phyloP scores from a whole-genome alignment of 192 early-diverging fungal species.

The Backusella liffmaniae region DNA sequence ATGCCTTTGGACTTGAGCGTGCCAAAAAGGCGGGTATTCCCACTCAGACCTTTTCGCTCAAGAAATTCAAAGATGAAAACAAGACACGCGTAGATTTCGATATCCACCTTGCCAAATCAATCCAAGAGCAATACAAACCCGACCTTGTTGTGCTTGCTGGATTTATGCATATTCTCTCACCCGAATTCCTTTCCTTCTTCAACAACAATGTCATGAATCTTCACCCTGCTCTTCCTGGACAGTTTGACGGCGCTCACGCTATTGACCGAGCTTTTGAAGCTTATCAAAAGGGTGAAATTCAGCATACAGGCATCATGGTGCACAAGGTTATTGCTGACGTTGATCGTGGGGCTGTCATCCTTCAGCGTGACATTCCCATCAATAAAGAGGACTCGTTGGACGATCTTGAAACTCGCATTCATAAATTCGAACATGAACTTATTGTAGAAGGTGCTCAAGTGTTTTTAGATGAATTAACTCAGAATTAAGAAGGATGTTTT shows the following conservation, averaged over 20 bases:
- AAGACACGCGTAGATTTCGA: slow-evolving; percentile 90
- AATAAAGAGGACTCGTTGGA: slow-evolving; percentile 73
- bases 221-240: slow-evolving; percentile 94
- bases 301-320: slow-evolving; percentile 83
- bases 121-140: slow-evolving; percentile 56
- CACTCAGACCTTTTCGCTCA: slow-evolving; percentile 77
- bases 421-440: slow-evolving; percentile 83
- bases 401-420: slow-evolving; percentile 86
- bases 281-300: slow-evolving; percentile 71
- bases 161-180: slow-evolving; percentile 97
- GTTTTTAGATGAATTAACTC: slow-evolving; percentile 44
- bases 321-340: slow-evolving; percentile 96
- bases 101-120: slow-evolving; percentile 71
- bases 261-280: slow-evolving; percentile 94
- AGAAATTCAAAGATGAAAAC: slow-evolving; percentile 79
- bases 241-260: slow-evolving; percentile 96
- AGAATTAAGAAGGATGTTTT: not conserved
- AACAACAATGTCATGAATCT: slow-evolving; percentile 83
- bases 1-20: slow-evolving; percentile 88
- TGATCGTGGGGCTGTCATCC: slow-evolving; percentile 89
- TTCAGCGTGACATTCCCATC: slow-evolving; percentile 79
- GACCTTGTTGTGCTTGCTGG: slow-evolving; percentile 93
- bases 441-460: slow-evolving; percentile 74
- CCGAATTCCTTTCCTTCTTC: slow-evolving; percentile 80
- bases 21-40: slow-evolving; percentile 82